Conservation (phyloP, 768 basidiomycete genomes). For the Suillus weaverae region DNA sequence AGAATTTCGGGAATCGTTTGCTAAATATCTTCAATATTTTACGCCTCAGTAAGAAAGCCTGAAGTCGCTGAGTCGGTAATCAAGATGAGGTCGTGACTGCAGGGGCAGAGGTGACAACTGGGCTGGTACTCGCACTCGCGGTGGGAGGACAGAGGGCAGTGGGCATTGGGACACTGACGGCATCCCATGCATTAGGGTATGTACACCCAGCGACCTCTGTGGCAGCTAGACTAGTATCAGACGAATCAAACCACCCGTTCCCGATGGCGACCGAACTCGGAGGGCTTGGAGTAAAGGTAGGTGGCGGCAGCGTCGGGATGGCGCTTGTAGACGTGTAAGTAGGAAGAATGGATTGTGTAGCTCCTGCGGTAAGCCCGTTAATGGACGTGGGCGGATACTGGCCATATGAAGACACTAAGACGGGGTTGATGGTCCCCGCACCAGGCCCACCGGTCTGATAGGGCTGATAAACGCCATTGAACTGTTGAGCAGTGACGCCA, state of each 20-base stretch:
- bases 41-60: neutral
- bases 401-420: constrained; percentile 41
- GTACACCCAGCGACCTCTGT: constrained; percentile 62
- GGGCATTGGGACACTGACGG: constrained; percentile 49
- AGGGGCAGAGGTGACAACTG: constrained; percentile 8
- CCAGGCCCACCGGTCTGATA: constrained; percentile 72
- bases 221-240: constrained; percentile 53
- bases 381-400: constrained; percentile 58
- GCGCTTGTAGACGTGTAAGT: constrained; percentile 66
- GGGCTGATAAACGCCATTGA: constrained; percentile 54
- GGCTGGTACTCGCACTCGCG: neutral
- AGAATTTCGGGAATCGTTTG: neutral
- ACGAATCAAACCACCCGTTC: constrained; percentile 57
- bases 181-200: constrained; percentile 67
- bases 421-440: constrained; percentile 47
- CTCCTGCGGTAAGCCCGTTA: constrained; percentile 41
- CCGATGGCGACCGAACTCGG: constrained; percentile 43
- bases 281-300: constrained; percentile 46
- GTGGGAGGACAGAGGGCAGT: constrained; percentile 40
- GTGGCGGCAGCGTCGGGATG: constrained; percentile 54
- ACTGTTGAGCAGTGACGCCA: constrained; percentile 43
- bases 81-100: neutral
- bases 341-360: constrained; percentile 43
- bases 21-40: neutral
- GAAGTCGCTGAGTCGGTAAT: neutral